Percentiles rank a stretch among this genome's conserved stretches.
These are phyloP conservation scores for Spathaspora arborariae DNA, from an alignment of 805 yeast species.

Conservation along the genomic window DNA sequence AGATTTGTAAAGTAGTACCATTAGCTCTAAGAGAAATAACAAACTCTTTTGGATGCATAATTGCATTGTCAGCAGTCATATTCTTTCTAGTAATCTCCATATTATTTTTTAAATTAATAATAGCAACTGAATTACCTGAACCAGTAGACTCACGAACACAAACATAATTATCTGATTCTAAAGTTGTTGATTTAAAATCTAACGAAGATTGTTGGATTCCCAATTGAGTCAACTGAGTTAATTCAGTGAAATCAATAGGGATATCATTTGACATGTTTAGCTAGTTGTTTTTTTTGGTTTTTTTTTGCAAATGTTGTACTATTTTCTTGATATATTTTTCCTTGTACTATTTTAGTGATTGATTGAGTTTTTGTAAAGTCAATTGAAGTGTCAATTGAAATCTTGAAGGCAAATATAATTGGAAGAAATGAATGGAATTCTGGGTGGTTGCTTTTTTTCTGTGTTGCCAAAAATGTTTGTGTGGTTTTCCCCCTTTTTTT, in stretches of 20 bases:
- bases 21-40: constrained; percentile 93
- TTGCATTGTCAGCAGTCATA: constrained; percentile 97
- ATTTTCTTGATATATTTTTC: not conserved
- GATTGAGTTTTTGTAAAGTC: not conserved
- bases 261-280: constrained; percentile 51
- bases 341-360: not conserved
- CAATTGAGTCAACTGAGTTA: constrained; percentile 79
- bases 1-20: constrained; percentile 93
- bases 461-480: not conserved
- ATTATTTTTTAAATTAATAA: constrained; percentile 76
- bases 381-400: not conserved
- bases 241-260: constrained; percentile 96
- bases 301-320: not conserved
- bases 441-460: not conserved
- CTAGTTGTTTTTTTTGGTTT: not conserved
- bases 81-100: constrained; percentile 82
- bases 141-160: constrained; percentile 69
- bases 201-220: constrained; percentile 83
- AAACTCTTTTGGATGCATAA: constrained; percentile 87
- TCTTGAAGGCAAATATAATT: not conserved
- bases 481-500: not conserved
- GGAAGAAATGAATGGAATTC: not conserved
- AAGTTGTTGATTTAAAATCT: constrained; percentile 90
- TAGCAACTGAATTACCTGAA: constrained; percentile 83
- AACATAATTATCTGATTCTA: constrained; percentile 88